Percentiles rank a stretch among this genome's conserved stretches.
Conservation (phyloP, 148 eudicot species). For the Camellia sinensis region DNA sequence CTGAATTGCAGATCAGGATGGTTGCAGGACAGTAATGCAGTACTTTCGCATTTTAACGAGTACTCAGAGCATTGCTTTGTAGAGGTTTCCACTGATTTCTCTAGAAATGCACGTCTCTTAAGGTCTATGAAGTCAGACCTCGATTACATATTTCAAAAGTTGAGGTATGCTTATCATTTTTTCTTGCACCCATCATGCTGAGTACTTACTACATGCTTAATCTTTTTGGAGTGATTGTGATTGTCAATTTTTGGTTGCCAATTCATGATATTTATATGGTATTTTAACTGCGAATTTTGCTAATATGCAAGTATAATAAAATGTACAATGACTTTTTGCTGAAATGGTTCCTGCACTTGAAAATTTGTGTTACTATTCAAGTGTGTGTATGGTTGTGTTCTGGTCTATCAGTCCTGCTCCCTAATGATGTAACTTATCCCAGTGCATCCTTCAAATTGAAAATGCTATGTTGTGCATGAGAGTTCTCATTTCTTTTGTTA, state of each 20-base stretch:
- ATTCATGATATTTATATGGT: too few relatives aligned
- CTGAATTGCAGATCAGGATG: conserved; percentile 64
- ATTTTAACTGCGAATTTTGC: background rate
- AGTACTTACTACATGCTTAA: background rate
- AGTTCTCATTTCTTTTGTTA: too few relatives aligned
- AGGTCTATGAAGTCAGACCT: conserved; percentile 87
- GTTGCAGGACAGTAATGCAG: conserved; percentile 94
- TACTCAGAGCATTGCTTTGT: conserved; percentile 75
- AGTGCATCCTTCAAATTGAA: too few relatives aligned
- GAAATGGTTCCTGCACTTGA: too few relatives aligned
- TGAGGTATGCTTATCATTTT: conserved; percentile 42
- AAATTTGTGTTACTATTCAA: too few relatives aligned
- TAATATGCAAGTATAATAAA: background rate
- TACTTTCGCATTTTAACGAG: conserved; percentile 84
- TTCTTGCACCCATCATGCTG: background rate
- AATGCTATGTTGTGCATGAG: too few relatives aligned
- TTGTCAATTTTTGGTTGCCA: background rate
- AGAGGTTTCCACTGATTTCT: conserved; percentile 68
- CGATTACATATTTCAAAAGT: conserved; percentile 82
- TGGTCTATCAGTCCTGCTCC: too few relatives aligned
- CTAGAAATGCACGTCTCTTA: conserved; percentile 69
- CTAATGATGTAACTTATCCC: too few relatives aligned
- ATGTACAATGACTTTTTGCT: too few relatives aligned
- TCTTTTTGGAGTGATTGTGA: background rate
- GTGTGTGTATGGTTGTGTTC: too few relatives aligned